Evolutionary conservation across 2,329 filamentous ascomycete species (phyloP), one percentile per base, ranked within the genome.

Genomic region (Calonectria ilicicola): DNA sequence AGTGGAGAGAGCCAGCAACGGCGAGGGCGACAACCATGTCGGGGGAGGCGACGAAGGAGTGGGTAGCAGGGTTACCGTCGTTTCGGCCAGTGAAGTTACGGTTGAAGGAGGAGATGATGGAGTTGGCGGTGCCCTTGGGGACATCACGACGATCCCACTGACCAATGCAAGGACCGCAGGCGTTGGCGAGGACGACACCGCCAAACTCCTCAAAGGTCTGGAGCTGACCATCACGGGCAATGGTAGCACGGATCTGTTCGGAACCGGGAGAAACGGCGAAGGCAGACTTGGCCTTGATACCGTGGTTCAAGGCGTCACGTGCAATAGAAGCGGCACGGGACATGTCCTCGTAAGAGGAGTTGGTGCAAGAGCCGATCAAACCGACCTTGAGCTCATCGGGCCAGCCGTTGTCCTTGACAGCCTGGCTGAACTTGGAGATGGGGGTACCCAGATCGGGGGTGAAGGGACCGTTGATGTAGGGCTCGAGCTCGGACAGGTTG

Each of bases 21-120:
- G 93, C 92, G 88, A 98, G 87, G 78, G 95, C 95, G 67, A 97
- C 94, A 51, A 97, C 95, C 74, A 98, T 88, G 83, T 98, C 95
- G 69, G 95, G 95, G 8, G 95, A 98, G 76, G 95, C 93, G 78
- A 98, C 95, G 85, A 98, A 98, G 71, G 95, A 95, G 89, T 98
- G 95, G 65, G 95, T 98, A 68, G 95, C 95, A 47, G 95, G 95
- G 90, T 98, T 98, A 78, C 94, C 95, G 80, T 98, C 96, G 86
- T 98, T 98, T 84, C 97, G 95, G 78, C 96, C 96, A 74, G 96
- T 98, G 89, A 99, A 98, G 92, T 99, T 98, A 87, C 97, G 95
- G 93, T 99, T 99, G 93, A 98, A 99, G 32, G 97, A 98, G 58
- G 96, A 98, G 84, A 99, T 89, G 85, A 99, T 99, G 8, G 95